Conservation (phyloP, 768 basidiomycete genomes). For the Fistulinella prunicolor region DNA sequence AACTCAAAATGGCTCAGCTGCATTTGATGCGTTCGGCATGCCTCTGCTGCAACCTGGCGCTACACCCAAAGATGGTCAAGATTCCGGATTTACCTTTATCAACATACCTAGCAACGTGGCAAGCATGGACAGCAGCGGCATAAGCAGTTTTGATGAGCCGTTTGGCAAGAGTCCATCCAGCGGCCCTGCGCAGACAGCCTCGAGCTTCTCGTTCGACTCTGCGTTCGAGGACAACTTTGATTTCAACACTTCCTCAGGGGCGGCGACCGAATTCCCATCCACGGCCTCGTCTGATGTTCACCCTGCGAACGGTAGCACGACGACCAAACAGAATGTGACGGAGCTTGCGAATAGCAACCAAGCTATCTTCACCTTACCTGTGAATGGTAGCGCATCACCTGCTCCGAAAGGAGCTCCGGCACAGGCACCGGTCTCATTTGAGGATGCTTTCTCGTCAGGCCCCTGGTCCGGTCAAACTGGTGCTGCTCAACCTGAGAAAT, state of each 20-base stretch:
- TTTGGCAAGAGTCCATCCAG: conserved; percentile 52
- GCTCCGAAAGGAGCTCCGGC: conserved; percentile 15
- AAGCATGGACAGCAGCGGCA: conserved; percentile 20
- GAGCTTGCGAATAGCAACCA: conserved; percentile 8
- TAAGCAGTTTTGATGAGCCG: conserved; percentile 75
- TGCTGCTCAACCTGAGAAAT: conserved; percentile 17
- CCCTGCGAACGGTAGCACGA: conserved; percentile 26
- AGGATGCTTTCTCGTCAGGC: conserved; percentile 44
- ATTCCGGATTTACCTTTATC: conserved; percentile 21
- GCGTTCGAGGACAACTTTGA: conserved; percentile 69
- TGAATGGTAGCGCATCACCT: conserved; percentile 8
- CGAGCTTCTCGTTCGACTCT: conserved; percentile 61
- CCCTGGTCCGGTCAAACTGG: conserved; percentile 4
- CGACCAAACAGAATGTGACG: conserved; percentile 6
- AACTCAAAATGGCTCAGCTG: conserved; percentile 15
- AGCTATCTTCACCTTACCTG: conserved; percentile 13
- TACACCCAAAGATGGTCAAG: conserved; percentile 19
- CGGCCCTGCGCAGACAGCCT: conserved; percentile 30
- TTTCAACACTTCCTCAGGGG: conserved; percentile 42
- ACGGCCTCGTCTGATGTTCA: conserved; percentile 19
- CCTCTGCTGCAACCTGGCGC: conserved; percentile 18
- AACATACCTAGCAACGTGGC: conserved; percentile 10
- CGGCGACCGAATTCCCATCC: conserved; percentile 30
- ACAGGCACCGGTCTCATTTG: conserved; percentile 39
- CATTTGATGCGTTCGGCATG: conserved; percentile 42